These are phyloP conservation scores for Haplosporangium sp. DNA, from an alignment of 371 early-diverging fungal species.

Conservation along the genomic window DNA sequence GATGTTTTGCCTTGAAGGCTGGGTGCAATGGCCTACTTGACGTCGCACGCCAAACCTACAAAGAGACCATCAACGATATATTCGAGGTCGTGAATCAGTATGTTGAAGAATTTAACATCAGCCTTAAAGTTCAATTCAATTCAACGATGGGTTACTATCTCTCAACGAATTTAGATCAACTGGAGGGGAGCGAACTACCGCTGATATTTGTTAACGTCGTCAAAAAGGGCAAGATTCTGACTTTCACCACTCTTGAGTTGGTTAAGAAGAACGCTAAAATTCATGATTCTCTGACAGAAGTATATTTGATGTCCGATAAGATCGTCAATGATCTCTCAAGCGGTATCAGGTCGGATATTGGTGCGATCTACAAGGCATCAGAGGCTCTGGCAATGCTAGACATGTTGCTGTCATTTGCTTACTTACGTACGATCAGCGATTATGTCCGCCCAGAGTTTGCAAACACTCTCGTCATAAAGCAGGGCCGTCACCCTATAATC, in stretches of 20 bases:
- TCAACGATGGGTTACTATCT: conserved; percentile 74
- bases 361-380: conserved; percentile 78
- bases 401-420: conserved; percentile 81
- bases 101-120: conserved; percentile 64
- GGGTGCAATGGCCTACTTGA: conserved; percentile 91
- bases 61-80: conserved; percentile 87
- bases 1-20: conserved; percentile 88
- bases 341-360: conserved; percentile 69
- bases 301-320: conserved; percentile 87
- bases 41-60: conserved; percentile 89
- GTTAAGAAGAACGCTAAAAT: conserved; percentile 71
- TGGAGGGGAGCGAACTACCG: conserved; percentile 58
- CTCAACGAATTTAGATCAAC: conserved; percentile 57
- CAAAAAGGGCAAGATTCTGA: conserved; percentile 69
- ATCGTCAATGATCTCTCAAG: conserved; percentile 72
- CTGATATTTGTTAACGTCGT: conserved; percentile 68
- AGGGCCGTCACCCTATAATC: conserved; percentile 87
- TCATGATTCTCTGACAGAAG: conserved; percentile 89
- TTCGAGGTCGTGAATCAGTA: conserved; percentile 77
- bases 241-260: conserved; percentile 86
- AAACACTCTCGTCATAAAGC: conserved; percentile 81
- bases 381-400: conserved; percentile 89
- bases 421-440: conserved; percentile 65
- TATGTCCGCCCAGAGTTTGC: conserved; percentile 87
- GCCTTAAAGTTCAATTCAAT: conserved; percentile 76